Percentiles rank a stretch among this genome's conserved stretches.
Evolutionary conservation across 2,329 filamentous ascomycete genomes (phyloP).

Genomic region (Arthrobotrys megalospora): DNA sequence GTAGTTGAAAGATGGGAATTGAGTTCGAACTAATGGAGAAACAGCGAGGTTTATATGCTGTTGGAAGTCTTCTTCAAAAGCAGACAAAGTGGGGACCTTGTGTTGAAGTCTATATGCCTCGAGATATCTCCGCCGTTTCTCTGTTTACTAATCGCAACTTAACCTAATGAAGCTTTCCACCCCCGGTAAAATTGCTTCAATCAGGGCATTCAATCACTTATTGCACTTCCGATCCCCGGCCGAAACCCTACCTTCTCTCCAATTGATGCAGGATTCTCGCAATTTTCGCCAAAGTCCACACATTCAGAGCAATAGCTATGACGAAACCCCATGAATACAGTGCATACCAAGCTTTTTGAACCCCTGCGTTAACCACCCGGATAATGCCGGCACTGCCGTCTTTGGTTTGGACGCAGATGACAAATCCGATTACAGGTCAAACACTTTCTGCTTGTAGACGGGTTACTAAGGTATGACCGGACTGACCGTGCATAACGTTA

Average conservation of each 20-base stretch:
- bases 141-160: constrained; percentile 30
- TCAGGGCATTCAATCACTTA: background rate
- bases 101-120: constrained; percentile 31
- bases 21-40: background rate
- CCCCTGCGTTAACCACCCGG: constrained; percentile 19
- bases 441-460: background rate
- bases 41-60: constrained; percentile 33
- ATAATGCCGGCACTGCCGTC: constrained; percentile 49
- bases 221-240: background rate
- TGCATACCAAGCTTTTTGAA: constrained; percentile 43
- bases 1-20: background rate
- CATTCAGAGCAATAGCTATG: background rate
- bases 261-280: constrained; percentile 2
- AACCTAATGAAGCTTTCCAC: constrained; percentile 1
- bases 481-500: constrained; percentile 24
- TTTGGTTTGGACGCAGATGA: constrained; percentile 37
- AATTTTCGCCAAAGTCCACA: constrained; percentile 1
- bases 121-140: constrained; percentile 8
- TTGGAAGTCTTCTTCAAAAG: no score
- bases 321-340: constrained; percentile 12
- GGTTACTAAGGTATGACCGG: constrained; percentile 27
- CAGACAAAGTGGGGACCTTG: background rate
- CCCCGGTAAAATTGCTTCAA: background rate
- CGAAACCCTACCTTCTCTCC: background rate
- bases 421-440: constrained; percentile 40